Evolutionary conservation across 2,329 filamentous ascomycete species (phyloP), one percentile per base, ranked within the genome.

Genomic region (Trichoderma sp.): DNA sequence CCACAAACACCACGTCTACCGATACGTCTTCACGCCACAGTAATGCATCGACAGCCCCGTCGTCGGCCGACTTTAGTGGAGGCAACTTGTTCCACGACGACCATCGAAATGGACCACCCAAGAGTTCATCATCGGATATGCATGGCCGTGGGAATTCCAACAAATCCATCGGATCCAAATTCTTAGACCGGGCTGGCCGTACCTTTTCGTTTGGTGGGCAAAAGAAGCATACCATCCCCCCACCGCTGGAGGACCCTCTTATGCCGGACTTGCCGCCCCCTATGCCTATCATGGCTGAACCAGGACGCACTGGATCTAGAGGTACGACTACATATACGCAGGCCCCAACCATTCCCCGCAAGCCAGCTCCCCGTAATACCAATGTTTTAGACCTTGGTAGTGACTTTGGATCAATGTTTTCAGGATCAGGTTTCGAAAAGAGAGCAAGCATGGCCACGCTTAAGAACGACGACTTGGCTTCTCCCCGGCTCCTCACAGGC

Each of bases 11-110:
- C 76, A 87, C 86, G 68, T 90, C 89, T 71, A 89, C 87, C 78
- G 90, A 91, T 82, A 89, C 88, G 79, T 91, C 89, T 41, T 91
- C 90, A 67, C 88, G 89, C 80, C 88, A 91, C 81, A 91, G 90
- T 82, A 90, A 90, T 82, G 88, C 86, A 71, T 91, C 90, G n/a
- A 91, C 90, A 50, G 86, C 90, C 45, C 89, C 90, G 14, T 91
- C 90, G 3, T 91, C 90, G 4, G 87, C 89, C 69, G 89, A 85
- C 66, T 77, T 83, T 41, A 75, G 68, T 45, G 78, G 77, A 53
- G 77, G 78, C 29, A 77, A 80, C 27, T 80, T 74, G 41, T 53
- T 74, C 50, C 77, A 81, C 65, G 83, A 84, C 24, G 80, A 81
- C 35, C 79, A 79, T 56, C 79, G 82, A 75, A 77, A 81, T 67